Percentiles rank a stretch among this genome's conserved stretches.
Evolutionary conservation across 495 filamentous ascomycete genomes (phyloP).

Genomic region (Xylaria sp.): DNA sequence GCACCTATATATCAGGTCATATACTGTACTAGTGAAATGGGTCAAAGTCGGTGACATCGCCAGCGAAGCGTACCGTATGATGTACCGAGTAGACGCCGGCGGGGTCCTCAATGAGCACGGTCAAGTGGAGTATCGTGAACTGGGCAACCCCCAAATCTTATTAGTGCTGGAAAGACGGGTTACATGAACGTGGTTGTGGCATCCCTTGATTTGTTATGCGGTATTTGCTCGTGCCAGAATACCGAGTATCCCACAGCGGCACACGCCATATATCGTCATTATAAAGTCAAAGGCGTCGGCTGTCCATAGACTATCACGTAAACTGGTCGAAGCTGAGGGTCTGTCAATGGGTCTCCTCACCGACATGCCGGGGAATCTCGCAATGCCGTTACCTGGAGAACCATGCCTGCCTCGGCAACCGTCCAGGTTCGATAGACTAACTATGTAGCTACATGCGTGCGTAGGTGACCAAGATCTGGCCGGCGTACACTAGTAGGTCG

Average conservation of each 20-base stretch:
- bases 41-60: constrained; percentile 6
- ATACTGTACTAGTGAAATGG: background rate
- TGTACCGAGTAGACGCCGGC: constrained; percentile 18
- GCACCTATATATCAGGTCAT: constrained; percentile 17
- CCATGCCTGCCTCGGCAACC: constrained; percentile 5
- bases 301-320: background rate
- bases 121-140: constrained; percentile 24
- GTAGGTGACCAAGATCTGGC: constrained; percentile 16
- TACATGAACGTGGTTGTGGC: constrained; percentile 6
- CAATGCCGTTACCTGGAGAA: background rate
- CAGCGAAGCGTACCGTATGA: constrained; percentile 18
- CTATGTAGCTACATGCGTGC: constrained; percentile 2
- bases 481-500: constrained; percentile 1
- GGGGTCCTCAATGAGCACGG: constrained; percentile 5
- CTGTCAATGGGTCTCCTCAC: background rate
- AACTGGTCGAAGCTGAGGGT: background rate
- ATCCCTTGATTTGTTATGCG: constrained; percentile 10
- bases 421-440: background rate
- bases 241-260: background rate
- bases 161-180: constrained; percentile 15
- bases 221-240: background rate
- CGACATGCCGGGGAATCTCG: background rate
- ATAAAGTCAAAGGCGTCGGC: background rate
- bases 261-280: constrained; percentile 4
- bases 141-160: background rate